phyloP scores from a whole-genome alignment of 345 rosid genomes.

The Bruguiera sexangula region DNA sequence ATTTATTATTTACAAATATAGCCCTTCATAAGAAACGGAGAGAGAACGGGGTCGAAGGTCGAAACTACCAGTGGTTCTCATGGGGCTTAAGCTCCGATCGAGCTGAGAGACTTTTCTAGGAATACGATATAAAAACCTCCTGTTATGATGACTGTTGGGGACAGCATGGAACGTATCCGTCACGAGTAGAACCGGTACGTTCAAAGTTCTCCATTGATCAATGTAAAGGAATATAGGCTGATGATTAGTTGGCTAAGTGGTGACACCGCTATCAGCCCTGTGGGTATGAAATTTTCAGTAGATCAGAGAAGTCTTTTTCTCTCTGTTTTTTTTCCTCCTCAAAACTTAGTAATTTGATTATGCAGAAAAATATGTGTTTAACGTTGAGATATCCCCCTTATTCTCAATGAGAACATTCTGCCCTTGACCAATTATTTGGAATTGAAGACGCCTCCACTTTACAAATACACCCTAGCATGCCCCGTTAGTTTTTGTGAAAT shows the following conservation, averaged over 20 bases:
- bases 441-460: too few relatives aligned
- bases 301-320: too few relatives aligned
- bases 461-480: too few relatives aligned
- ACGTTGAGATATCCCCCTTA: too few relatives aligned
- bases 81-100: conserved; percentile 30
- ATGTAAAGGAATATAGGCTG: neutral
- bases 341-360: too few relatives aligned
- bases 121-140: neutral
- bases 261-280: neutral
- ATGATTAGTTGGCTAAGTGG: conserved; percentile 12
- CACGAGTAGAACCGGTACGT: conserved; percentile 33
- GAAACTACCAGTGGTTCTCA: conserved; percentile 22
- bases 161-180: conserved; percentile 39
- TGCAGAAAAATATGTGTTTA: too few relatives aligned
- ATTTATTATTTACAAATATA: too few relatives aligned
- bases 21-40: neutral
- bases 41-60: conserved; percentile 10
- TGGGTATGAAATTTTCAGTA: too few relatives aligned
- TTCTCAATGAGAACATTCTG: too few relatives aligned
- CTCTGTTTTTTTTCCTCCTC: too few relatives aligned
- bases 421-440: too few relatives aligned
- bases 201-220: conserved; percentile 3
- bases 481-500: too few relatives aligned
- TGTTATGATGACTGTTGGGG: conserved; percentile 26
- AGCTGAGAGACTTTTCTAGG: neutral